Evolutionary conservation across 1,284 basidiomycete genomes (phyloP), one percentile per base, ranked within the genome.

Genomic region (Malassezia sp.): DNA sequence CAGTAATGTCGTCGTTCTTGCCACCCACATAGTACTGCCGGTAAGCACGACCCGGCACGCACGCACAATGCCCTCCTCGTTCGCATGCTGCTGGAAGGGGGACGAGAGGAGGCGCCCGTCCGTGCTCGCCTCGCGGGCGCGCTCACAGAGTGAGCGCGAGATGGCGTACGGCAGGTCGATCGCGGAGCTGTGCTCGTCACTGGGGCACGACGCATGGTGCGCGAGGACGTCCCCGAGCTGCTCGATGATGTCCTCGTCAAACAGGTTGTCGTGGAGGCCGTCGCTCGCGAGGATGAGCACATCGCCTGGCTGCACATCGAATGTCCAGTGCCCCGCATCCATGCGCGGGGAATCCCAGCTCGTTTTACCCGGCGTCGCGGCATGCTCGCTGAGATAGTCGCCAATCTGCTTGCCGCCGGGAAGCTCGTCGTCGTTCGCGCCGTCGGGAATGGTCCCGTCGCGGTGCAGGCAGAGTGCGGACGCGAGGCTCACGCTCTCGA

Each of bases 231-330:
- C 41, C 5, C 43, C 21, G 10, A 95, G 83, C 60, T 88, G 85
- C 55, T 93, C 88, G 11, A 95, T 73, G 21, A 96, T 83, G 54
- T 95, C 90, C 63, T 87, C 83, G 66, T 95, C 89, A 78, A 89
- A 95, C 38, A 95, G 73, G 63, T 96, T 96, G 71, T 96, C 90
- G 62, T 83, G 82, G 39, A 95, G 75, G 1, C 90, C 90, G 67
- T 96, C 90, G 27, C 79, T 82, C 2, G 86, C 84, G 26, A 95
- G 78, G 47, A 95, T 83, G 36, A 95, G 79, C 32, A 95, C 83
- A 42, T 95, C 90, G 52, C 85, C 82, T 36, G 79, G 79, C 60
- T 80, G 78, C 4, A 95, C 87, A 17, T 81, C 80, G 5, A 95
- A 74, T 2, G 80, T 80, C 67, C 74, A 76, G 8, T 81, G 73